Evolutionary conservation across 2,329 filamentous ascomycete species (phyloP), one percentile per base, ranked within the genome.

Genomic region (Ascosphaera apis): DNA sequence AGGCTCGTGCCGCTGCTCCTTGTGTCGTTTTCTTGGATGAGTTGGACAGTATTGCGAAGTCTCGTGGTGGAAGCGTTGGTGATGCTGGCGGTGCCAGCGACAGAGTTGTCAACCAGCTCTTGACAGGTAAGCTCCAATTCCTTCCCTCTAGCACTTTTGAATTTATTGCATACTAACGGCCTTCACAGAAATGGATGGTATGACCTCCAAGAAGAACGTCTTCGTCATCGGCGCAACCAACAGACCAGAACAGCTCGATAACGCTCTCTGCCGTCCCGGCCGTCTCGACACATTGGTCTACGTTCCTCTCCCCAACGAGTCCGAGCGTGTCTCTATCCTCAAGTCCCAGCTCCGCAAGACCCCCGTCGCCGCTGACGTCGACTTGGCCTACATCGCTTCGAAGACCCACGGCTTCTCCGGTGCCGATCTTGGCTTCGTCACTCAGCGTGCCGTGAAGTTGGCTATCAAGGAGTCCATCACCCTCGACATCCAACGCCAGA

Each of bases 161-260:
- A n/a, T n/a, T n/a, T n/a, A n/a, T n/a, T 12, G 9, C 27, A 30
- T 30, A 12, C 27, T 12, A 30, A 13, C 9, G 12, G n/a, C n/a
- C 9, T 12, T n/a, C 4, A 6, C 27, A 13, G 27, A 30, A 13
- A 12, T 12, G 27, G 27, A 12, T 4, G n/a, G n/a, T 12, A 13
- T 30, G 27, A 30, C 27, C 4, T 12, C 27, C 4, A 13, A 30
- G 86, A 95, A 48, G 86, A 98, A 98, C 57, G 88, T 98, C 44
- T 98, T 98, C 62, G 88, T 98, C 45, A 98, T 98, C 49, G 88
- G 88, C 57, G 88, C 88, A 33, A 98, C 88, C 60, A 98, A 98
- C 67, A 72, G 88, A 65, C 88, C 88, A 31, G 88, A 98, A 66
- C 88, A 95, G 66, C 79, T 98, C 41, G 88, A 98, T 59, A 88